Evolutionary conservation across 179 eudicot genomes (phyloP).

Genomic region (Spinacia oleracea): DNA sequence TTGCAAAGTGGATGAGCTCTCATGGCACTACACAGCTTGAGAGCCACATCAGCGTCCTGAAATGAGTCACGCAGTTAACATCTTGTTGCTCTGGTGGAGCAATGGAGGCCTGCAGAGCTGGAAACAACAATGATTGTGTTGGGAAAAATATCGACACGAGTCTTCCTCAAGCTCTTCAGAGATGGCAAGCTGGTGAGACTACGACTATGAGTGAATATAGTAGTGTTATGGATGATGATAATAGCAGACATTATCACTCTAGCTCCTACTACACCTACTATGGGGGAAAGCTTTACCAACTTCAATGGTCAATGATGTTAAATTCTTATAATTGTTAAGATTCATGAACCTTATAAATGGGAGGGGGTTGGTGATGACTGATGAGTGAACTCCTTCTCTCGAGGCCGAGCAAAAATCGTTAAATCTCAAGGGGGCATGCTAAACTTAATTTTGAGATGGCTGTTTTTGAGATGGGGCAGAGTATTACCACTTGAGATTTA

Average conservation of each 20-base stretch:
- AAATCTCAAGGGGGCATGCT: background rate
- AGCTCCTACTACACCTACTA: constrained; percentile 25
- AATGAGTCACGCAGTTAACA: constrained; percentile 41
- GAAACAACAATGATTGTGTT: background rate
- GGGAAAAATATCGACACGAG: constrained; percentile 9
- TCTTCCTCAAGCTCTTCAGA: constrained; percentile 38
- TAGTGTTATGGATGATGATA: background rate
- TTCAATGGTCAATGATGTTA: constrained; percentile 17
- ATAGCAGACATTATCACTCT: constrained; percentile 20
- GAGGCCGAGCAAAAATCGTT: background rate
- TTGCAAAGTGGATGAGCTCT: constrained; percentile 39
- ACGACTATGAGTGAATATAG: constrained; percentile 19
- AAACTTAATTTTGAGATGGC: background rate
- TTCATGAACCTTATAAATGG: background rate
- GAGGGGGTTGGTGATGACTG: background rate
- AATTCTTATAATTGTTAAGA: background rate
- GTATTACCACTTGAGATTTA: background rate
- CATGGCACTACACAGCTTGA: constrained; percentile 45
- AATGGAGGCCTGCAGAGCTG: constrained; percentile 32
- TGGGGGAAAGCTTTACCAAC: constrained; percentile 19
- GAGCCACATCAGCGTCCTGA: constrained; percentile 47
- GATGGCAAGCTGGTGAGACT: constrained; percentile 47
- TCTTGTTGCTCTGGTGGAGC: constrained; percentile 35
- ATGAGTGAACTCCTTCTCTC: background rate
- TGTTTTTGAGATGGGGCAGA: background rate